Base-by-base conservation (phyloP, 2,329 filamentous ascomycete genomes). In the Ophiostoma fasciatum region DNA sequence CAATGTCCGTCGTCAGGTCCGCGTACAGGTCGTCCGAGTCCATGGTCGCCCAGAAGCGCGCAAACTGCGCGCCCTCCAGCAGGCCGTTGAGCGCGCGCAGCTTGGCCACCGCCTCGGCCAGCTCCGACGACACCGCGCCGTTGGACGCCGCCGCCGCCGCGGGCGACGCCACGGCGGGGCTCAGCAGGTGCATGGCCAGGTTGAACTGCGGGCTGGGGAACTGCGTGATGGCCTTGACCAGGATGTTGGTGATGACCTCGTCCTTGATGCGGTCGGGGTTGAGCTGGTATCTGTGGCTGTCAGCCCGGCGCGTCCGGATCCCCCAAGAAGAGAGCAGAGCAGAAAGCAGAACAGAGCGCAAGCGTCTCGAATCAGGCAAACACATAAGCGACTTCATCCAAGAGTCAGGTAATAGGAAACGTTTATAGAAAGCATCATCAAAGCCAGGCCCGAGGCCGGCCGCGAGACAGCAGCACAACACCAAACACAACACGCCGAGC, bases 391-490 rank as follows among this genome's bases (percentile, higher is more conserved):
- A 73, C 79, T 78, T 85, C 81, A 83, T 60, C 61, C 63, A 61
- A 58, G 55, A 60, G 61, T 92, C 84, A 82, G 83, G 74, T 93
- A 94, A 94, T 93, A 94, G 83, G 82, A 92, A 94, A 94, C 84
- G 83, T 92, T 79, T 92, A 79, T 61, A 74, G 63, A 68, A 71
- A 22, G 84, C 82, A 87, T 92, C 82, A 83, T 69, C 46, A 40
- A 47, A 41, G 41, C 10, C 31, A 12, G 22, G 10, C 12, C 14
- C 4, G 42, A 44, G 46, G 42, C 29, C 26, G 15, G 19, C n/a
- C 21, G 30, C 35, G 25, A 26, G 21, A 28, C 11, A 28, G 11
- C 13, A 29, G 3, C 3, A 21, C 1, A 5, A 20, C 1, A 9
- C 27, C 40, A 35, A 38, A 38, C 9, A 40, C 21, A 42, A 38